Percentiles rank a stretch among this genome's conserved stretches.
Conservation (phyloP, 345 rosid species). For the Nasturtium officinale region DNA sequence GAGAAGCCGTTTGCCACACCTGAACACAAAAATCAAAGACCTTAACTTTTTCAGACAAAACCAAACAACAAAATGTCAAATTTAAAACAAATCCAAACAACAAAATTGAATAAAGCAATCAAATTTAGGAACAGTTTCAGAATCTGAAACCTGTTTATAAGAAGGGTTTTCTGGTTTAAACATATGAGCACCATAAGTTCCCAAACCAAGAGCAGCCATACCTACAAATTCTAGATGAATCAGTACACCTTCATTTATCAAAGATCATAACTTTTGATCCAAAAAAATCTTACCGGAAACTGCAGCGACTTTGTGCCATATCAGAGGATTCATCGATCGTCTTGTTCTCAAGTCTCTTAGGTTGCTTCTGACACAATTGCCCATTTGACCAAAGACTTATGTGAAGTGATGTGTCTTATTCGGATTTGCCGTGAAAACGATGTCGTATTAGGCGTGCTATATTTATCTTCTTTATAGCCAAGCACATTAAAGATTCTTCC, state of each 20-base stretch:
- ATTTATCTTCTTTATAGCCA: too few species aligned
- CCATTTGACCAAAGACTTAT: constrained; percentile 26
- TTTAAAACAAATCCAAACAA: too few species aligned
- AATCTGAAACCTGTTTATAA: constrained; percentile 66
- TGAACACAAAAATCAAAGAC: constrained; percentile 10
- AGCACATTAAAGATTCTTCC: not conserved
- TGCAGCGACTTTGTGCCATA: constrained; percentile 93
- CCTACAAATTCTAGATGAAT: constrained; percentile 47
- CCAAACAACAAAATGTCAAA: not conserved
- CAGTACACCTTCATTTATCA: not conserved
- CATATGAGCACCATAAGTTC: constrained; percentile 83
- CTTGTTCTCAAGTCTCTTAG: constrained; percentile 32
- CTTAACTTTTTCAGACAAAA: not conserved
- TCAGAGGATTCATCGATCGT: constrained; percentile 59
- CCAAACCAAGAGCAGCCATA: constrained; percentile 84
- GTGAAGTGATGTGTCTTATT: constrained; percentile 9
- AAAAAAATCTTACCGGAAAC: constrained; percentile 56
- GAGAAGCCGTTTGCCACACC: constrained; percentile 97
- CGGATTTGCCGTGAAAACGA: constrained; percentile 11
- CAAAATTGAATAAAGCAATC: not conserved
- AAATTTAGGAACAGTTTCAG: not conserved
- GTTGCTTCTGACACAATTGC: constrained; percentile 28
- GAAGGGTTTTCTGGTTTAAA: constrained; percentile 79
- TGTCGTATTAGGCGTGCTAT: constrained; percentile 2
- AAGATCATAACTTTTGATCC: constrained; percentile 1